Evolutionary conservation across 192 early-diverging fungal species (phyloP).

Genomic region (Dissophora ornata): DNA sequence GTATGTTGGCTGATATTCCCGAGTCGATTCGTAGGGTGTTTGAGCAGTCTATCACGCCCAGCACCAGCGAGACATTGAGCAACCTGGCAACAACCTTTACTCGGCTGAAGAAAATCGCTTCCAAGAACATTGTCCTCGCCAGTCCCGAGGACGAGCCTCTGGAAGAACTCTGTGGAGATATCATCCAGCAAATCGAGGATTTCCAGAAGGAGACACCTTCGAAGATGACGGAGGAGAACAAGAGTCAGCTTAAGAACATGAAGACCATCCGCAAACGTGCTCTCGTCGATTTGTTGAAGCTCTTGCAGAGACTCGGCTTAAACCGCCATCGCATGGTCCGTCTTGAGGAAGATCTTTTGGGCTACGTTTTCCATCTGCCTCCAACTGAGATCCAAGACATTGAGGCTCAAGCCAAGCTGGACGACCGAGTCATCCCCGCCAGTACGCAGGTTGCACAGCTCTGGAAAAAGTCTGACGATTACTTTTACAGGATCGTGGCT

Average conservation of each 20-base stretch:
- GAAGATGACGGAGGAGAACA: slow-evolving; percentile 67
- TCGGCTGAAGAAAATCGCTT: slow-evolving; percentile 53
- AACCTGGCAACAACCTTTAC: slow-evolving; percentile 59
- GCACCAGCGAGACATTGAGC: slow-evolving; percentile 56
- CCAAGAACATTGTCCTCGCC: slow-evolving; percentile 48
- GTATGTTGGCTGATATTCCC: slow-evolving; percentile 31
- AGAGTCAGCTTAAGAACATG: slow-evolving; percentile 68
- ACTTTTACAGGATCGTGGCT: slow-evolving; percentile 76
- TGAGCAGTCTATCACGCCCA: slow-evolving; percentile 17
- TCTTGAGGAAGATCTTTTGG: slow-evolving; percentile 56
- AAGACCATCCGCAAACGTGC: slow-evolving; percentile 81
- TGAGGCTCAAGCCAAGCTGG: slow-evolving; percentile 43
- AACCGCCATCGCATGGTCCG: slow-evolving; percentile 55
- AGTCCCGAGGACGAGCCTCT: slow-evolving; percentile 42
- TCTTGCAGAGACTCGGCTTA: slow-evolving; percentile 74
- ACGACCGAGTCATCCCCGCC: slow-evolving; percentile 43
- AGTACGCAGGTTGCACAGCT: slow-evolving; percentile 44
- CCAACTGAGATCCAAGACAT: slow-evolving; percentile 50
- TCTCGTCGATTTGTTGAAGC: slow-evolving; percentile 80
- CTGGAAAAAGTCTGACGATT: slow-evolving; percentile 70
- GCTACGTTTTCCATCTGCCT: slow-evolving; percentile 56
- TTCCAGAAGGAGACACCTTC: slow-evolving; percentile 68
- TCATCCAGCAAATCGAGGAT: slow-evolving; percentile 64
- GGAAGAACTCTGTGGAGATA: slow-evolving; percentile 63
- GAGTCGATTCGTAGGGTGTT: slow-evolving; percentile 16